phyloP scores from a whole-genome alignment of 202 grass and related monocot genomes.

The Hordeum pubiflorum region DNA sequence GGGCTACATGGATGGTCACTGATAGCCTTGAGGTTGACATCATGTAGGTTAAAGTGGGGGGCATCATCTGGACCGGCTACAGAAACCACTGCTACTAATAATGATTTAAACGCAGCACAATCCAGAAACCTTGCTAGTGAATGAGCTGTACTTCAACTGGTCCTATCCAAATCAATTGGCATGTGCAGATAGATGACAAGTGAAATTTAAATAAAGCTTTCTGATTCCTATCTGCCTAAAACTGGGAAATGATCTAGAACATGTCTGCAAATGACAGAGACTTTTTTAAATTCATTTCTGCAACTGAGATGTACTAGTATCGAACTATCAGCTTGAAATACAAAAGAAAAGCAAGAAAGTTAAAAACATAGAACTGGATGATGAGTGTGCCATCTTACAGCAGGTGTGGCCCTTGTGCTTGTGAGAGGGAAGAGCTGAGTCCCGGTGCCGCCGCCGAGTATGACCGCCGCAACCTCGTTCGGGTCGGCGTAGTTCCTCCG shows the following conservation, averaged over 20 bases:
- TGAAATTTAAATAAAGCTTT: neutral
- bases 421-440: constrained; percentile 84
- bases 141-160: constrained; percentile 7
- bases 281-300: neutral
- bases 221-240: neutral
- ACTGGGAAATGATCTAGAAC: neutral
- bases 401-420: constrained; percentile 82
- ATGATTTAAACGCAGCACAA: constrained; percentile 13
- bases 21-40: constrained; percentile 24
- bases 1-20: neutral
- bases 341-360: too few species aligned
- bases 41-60: constrained; percentile 28
- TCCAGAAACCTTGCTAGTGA: neutral
- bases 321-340: too few species aligned
- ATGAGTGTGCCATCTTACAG: constrained; percentile 39
- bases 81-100: neutral
- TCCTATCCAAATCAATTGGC: constrained; percentile 10
- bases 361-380: neutral
- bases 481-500: constrained; percentile 59
- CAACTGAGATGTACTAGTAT: neutral
- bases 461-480: constrained; percentile 68
- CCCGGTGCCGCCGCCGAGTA: constrained; percentile 70
- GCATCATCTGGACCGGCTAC: neutral
- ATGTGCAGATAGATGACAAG: neutral
- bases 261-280: neutral